Conservation (phyloP, 2,329 filamentous ascomycete species). For the Aspergillus fructus region DNA sequence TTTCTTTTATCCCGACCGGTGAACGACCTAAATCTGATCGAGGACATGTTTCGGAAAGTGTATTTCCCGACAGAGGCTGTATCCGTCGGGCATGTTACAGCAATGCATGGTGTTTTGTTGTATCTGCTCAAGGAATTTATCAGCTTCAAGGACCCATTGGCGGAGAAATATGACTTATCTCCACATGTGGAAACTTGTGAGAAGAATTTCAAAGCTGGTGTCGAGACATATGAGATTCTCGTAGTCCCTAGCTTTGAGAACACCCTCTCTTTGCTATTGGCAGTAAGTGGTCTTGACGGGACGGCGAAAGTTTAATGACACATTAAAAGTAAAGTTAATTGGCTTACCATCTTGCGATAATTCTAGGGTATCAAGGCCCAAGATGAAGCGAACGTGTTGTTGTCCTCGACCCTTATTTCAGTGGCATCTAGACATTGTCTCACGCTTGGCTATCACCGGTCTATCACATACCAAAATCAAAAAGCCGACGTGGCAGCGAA, state of each 20-base stretch:
- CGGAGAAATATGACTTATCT: slow-evolving; percentile 16
- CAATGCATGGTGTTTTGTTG: slow-evolving; percentile 19
- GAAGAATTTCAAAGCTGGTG: slow-evolving; percentile 15
- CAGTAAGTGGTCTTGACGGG: slow-evolving; percentile 16
- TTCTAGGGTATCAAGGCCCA: slow-evolving; percentile 20
- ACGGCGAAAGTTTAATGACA: background rate
- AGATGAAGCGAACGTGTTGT: slow-evolving; percentile 17
- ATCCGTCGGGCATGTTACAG: slow-evolving; percentile 15
- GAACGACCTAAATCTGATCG: slow-evolving; percentile 18
- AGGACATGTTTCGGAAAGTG: slow-evolving; percentile 19
- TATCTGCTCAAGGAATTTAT: slow-evolving; percentile 23
- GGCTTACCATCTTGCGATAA: background rate
- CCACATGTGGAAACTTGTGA: slow-evolving; percentile 10
- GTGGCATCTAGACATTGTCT: slow-evolving; percentile 21
- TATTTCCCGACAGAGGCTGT: slow-evolving; percentile 21
- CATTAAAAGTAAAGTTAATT: background rate
- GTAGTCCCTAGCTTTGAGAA: slow-evolving; percentile 26
- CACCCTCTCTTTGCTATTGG: slow-evolving; percentile 22
- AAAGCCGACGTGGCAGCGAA: background rate
- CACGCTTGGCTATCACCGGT: slow-evolving; percentile 23
- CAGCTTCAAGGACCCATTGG: slow-evolving; percentile 10
- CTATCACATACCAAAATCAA: slow-evolving; percentile 14
- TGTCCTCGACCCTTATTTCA: slow-evolving; percentile 19
- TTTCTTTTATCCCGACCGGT: slow-evolving; percentile 20
- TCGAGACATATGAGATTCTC: slow-evolving; percentile 26